A percentile compares a stretch with the other conserved stretches of the same genome.
Conservation (phyloP, 192 early-diverging fungal species). For the Hyaloraphidium curvatum region DNA sequence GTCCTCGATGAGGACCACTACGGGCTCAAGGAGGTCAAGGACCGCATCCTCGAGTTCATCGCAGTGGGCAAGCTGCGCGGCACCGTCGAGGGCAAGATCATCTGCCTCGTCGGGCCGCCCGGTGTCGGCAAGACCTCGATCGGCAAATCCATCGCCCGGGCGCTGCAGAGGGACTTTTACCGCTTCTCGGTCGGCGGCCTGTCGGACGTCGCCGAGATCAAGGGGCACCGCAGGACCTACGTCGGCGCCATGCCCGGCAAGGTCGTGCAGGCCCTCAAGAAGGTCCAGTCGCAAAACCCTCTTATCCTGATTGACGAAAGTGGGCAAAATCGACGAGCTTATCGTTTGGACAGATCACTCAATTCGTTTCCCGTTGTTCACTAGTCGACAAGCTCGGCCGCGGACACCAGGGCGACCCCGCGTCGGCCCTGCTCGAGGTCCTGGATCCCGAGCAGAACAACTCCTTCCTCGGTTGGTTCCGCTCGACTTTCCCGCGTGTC, state of each 20-base stretch:
- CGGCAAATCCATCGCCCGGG: conserved; percentile 91
- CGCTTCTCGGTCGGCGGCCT: conserved; percentile 93
- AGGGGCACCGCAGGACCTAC: conserved; percentile 96
- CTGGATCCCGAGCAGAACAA: conserved; percentile 96
- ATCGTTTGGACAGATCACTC: conserved; percentile 5
- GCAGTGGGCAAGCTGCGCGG: conserved; percentile 91
- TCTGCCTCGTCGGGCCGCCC: conserved; percentile 96
- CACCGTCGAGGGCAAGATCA: conserved; percentile 95
- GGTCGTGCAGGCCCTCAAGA: conserved; percentile 94
- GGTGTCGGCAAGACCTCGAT: conserved; percentile 98
- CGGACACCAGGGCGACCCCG: conserved; percentile 94
- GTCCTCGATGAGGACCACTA: conserved; percentile 99
- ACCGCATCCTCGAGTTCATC: conserved; percentile 96
- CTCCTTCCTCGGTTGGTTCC: conserved; percentile 83
- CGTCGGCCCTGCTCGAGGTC: conserved; percentile 87
- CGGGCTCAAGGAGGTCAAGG: conserved; percentile 98
- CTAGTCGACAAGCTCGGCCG: conserved; percentile 89
- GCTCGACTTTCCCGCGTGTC: no score
- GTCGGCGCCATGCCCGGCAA: conserved; percentile 99
- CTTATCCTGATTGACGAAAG: conserved; percentile 92
- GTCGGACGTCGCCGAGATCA: conserved; percentile 97
- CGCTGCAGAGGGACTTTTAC: conserved; percentile 85
- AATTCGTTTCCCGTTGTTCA: neutral
- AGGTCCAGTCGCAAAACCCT: conserved; percentile 97
- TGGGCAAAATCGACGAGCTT: no score